phyloP scores from a whole-genome alignment of 345 rosid genomes.

The Melaleuca quinquenervia region DNA sequence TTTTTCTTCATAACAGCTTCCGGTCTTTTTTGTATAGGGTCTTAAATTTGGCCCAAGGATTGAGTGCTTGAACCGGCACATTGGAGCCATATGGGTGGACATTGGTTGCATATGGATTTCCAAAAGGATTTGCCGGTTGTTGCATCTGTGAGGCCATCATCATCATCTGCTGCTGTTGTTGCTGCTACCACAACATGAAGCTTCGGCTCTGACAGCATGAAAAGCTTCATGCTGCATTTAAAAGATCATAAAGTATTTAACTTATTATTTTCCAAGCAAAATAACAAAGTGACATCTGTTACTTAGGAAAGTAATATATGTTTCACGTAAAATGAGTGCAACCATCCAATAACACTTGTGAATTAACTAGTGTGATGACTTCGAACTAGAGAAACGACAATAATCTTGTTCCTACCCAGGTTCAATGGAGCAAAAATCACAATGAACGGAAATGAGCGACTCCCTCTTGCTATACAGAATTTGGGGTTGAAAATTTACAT shows the following conservation, averaged over 20 bases:
- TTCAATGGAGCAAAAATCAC: too few species aligned
- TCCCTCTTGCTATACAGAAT: too few species aligned
- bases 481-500: too few species aligned
- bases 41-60: constrained; percentile 46
- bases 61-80: constrained; percentile 49
- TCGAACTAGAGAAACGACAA: too few species aligned
- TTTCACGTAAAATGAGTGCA: too few species aligned
- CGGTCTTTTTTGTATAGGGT: neutral
- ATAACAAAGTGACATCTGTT: too few species aligned
- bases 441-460: too few species aligned
- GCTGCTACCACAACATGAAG: constrained; percentile 43
- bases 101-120: constrained; percentile 30
- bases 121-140: constrained; percentile 44
- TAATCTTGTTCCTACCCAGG: too few species aligned
- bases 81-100: constrained; percentile 40
- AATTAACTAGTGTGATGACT: too few species aligned
- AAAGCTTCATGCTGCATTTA: constrained; percentile 68
- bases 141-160: constrained; percentile 44
- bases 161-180: constrained; percentile 52
- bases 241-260: constrained; percentile 68
- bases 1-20: neutral
- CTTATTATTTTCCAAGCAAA: too few species aligned
- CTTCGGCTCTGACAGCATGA: constrained; percentile 67
- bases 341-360: too few species aligned
- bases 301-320: too few species aligned